Percentiles rank a stretch among this genome's conserved stretches.
Conservation (phyloP, 2,329 filamentous ascomycete genomes). For the Talaromyces verruculosus region DNA sequence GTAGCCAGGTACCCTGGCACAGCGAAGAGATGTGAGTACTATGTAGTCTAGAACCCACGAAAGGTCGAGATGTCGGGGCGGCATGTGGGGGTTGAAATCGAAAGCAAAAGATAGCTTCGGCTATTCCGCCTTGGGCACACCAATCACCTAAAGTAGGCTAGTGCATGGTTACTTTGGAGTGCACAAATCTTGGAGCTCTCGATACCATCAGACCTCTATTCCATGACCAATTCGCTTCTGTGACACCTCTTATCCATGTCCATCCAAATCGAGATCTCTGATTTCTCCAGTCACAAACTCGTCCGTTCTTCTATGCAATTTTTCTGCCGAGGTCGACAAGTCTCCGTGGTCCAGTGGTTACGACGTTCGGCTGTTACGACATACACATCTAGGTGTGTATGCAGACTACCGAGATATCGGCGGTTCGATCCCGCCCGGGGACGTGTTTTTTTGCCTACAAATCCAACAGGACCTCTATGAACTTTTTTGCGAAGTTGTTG, state of each 20-base stretch:
- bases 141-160: background rate
- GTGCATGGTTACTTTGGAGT: background rate
- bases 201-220: background rate
- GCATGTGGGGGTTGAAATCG: conserved; percentile 1
- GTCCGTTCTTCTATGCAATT: background rate
- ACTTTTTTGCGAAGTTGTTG: background rate
- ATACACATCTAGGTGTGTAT: background rate
- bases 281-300: background rate
- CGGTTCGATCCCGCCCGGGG: conserved; percentile 14
- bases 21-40: background rate
- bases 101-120: background rate
- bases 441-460: background rate
- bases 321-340: background rate
- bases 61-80: conserved; percentile 4
- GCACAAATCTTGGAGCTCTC: background rate
- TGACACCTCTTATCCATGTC: background rate
- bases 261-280: background rate
- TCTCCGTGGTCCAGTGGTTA: conserved; percentile 15
- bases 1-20: background rate
- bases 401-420: conserved; percentile 8
- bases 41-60: conserved; percentile 4
- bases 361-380: conserved; percentile 13
- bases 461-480: background rate
- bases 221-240: too few species aligned
- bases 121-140: background rate